Evolutionary conservation across 306 rosid species (phyloP).

Genomic region (Citrullus mucosospermus): DNA sequence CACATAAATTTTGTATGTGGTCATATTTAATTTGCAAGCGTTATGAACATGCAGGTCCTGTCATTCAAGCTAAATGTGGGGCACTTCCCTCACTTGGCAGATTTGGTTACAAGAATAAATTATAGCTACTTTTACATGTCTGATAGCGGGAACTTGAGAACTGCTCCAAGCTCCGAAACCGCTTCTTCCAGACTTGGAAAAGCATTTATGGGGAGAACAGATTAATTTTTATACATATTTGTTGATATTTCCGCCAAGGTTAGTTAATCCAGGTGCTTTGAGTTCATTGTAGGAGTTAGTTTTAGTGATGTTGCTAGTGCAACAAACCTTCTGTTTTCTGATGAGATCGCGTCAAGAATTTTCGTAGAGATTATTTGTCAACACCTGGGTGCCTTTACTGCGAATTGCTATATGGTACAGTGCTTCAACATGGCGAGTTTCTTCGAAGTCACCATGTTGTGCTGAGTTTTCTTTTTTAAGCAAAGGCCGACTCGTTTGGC

Average conservation of each 20-base stretch:
- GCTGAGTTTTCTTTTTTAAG: background rate
- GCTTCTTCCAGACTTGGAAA: constrained; percentile 46
- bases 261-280: background rate
- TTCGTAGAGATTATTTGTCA: background rate
- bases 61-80: constrained; percentile 94
- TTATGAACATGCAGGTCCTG: constrained; percentile 49
- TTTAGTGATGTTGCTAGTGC: background rate
- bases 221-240: constrained; percentile 5
- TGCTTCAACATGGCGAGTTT: background rate
- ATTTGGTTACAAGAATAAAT: constrained; percentile 87
- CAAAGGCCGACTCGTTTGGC: no score
- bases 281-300: background rate
- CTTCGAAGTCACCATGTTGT: background rate
- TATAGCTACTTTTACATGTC: constrained; percentile 93
- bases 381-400: background rate
- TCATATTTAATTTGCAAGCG: background rate
- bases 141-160: constrained; percentile 67
- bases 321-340: background rate
- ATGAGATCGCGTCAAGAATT: background rate
- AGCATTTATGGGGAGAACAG: constrained; percentile 30
- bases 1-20: background rate
- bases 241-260: background rate
- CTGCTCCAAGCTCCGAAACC: constrained; percentile 48
- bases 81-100: constrained; percentile 93
- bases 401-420: background rate